Conservation (phyloP, 1,284 basidiomycete species). For the Singerocomus rubriflavus region DNA sequence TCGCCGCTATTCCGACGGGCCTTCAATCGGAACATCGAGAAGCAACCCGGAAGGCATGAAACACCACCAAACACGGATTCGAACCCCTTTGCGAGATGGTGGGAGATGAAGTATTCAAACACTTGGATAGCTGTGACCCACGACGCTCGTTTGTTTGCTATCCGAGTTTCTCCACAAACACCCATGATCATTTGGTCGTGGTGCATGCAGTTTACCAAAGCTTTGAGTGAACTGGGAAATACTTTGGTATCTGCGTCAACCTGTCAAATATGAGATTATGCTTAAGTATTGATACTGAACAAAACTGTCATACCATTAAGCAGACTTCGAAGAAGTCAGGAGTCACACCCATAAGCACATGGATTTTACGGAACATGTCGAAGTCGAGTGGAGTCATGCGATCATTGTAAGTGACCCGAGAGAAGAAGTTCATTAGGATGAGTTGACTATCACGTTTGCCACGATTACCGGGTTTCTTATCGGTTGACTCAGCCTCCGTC, state of each 20-base stretch:
- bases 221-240: conserved; percentile 80
- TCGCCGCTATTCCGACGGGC: conserved; percentile 84
- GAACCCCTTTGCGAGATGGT: conserved; percentile 97
- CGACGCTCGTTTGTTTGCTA: conserved; percentile 95
- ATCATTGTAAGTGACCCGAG: conserved; percentile 98
- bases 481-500: conserved; percentile 77
- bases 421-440: conserved; percentile 99
- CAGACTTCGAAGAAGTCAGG: conserved; percentile 98
- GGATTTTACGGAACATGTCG: conserved; percentile 96
- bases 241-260: conserved; percentile 98
- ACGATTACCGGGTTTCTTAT: conserved; percentile 96
- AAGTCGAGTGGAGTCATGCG: conserved; percentile 98
- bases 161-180: conserved; percentile 96
- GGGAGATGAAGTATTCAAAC: conserved; percentile 99
- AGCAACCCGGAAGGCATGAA: conserved; percentile 97
- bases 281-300: background rate
- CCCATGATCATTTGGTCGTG: conserved; percentile 99
- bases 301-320: conserved; percentile 75
- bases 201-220: conserved; percentile 96
- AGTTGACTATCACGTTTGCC: conserved; percentile 99
- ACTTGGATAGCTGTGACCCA: conserved; percentile 99
- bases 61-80: conserved; percentile 99
- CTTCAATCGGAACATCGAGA: conserved; percentile 99
- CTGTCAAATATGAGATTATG: conserved; percentile 41
- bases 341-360: conserved; percentile 97